Evolutionary conservation across 352 stramenopile genomes (phyloP).

Genomic region (Phytophthora rubi): DNA sequence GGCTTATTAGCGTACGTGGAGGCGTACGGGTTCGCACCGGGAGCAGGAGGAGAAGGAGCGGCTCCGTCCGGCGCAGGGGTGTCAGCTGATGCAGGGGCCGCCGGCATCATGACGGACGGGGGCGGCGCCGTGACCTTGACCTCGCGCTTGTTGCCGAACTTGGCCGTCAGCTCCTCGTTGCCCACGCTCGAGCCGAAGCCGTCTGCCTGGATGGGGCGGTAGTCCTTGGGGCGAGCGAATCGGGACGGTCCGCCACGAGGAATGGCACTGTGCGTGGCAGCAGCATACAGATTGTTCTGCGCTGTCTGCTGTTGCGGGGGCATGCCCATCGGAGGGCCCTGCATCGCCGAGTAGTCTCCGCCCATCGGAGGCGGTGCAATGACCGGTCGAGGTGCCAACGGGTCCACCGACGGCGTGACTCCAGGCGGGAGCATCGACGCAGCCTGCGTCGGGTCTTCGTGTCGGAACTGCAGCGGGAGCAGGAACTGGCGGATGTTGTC

Average conservation of each 20-base stretch:
- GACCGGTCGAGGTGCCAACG: conserved; percentile 61
- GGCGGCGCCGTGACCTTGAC: conserved; percentile 82
- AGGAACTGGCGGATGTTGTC: conserved; percentile 88
- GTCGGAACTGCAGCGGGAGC: conserved; percentile 87
- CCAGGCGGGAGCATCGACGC: conserved; percentile 69
- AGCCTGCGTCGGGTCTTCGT: conserved; percentile 77
- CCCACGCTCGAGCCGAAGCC: conserved; percentile 90
- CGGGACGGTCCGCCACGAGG: conserved; percentile 58
- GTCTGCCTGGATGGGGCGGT: conserved; percentile 87
- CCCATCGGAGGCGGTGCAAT: conserved; percentile 71
- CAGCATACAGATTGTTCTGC: conserved; percentile 76
- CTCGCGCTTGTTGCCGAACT: conserved; percentile 88
- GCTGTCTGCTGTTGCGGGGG: conserved; percentile 34
- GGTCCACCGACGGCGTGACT: conserved; percentile 79
- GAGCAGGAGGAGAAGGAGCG: conserved; percentile 12
- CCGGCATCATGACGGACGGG: conserved; percentile 42
- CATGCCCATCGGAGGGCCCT: conserved; percentile 33
- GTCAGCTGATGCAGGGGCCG: conserved; percentile 14
- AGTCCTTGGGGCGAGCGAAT: conserved; percentile 70
- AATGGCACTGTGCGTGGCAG: conserved; percentile 84
- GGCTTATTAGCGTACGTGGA: conserved; percentile 38
- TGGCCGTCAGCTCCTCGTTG: conserved; percentile 88
- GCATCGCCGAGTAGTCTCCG: conserved; percentile 54
- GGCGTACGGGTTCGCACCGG: conserved; percentile 69
- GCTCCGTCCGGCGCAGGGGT: conserved; percentile 1